Evolutionary conservation across 805 yeast genomes (phyloP).

Genomic region (Metschnikowia kofuensis): DNA sequence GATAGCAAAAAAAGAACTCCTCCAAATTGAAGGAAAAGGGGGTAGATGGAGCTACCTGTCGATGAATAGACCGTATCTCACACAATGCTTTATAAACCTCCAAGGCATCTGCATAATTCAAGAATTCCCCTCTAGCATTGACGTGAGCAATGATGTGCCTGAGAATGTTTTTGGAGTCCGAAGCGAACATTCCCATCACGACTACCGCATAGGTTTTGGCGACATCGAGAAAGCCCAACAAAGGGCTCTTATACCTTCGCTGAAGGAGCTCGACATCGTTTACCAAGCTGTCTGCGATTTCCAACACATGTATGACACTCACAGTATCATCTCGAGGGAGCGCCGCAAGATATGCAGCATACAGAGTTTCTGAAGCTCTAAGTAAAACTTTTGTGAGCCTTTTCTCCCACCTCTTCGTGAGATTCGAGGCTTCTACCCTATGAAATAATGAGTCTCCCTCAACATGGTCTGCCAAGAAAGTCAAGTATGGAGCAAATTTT

Average conservation of each 20-base stretch:
- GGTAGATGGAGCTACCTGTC: constrained; percentile 43
- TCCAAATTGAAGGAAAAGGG: constrained; percentile 56
- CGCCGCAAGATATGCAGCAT: constrained; percentile 37
- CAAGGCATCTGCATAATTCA: constrained; percentile 55
- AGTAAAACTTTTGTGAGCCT: constrained; percentile 34
- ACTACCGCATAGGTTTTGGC: constrained; percentile 47
- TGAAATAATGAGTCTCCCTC: constrained; percentile 45
- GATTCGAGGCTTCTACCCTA: constrained; percentile 31
- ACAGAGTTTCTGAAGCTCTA: constrained; percentile 35
- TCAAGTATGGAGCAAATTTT: constrained; percentile 52
- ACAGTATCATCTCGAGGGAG: constrained; percentile 61
- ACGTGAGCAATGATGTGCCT: constrained; percentile 46
- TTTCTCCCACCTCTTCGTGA: constrained; percentile 47
- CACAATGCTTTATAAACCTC: constrained; percentile 52
- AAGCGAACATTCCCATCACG: constrained; percentile 50
- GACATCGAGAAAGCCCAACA: constrained; percentile 57
- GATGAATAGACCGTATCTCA: constrained; percentile 50
- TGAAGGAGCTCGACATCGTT: constrained; percentile 49
- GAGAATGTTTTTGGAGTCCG: constrained; percentile 51
- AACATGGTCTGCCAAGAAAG: constrained; percentile 48
- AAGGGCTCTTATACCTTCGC: constrained; percentile 56
- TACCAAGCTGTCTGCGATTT: constrained; percentile 53
- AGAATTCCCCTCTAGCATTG: constrained; percentile 26
- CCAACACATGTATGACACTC: constrained; percentile 52
- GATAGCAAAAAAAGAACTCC: constrained; percentile 43